Conservation (phyloP, 164 flowering plant genomes). For the Stephania cephalantha region DNA sequence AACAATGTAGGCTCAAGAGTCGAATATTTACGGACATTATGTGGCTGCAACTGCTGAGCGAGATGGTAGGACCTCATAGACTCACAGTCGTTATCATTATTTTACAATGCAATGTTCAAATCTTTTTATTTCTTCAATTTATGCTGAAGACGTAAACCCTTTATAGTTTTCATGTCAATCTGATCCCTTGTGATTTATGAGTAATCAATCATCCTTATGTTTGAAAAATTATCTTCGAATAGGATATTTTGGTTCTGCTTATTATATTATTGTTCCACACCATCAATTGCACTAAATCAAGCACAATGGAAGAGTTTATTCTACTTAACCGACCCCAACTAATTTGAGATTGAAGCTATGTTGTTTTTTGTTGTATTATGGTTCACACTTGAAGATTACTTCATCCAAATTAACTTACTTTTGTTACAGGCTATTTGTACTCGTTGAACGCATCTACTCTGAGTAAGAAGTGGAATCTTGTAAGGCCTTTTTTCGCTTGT, state of each 20-base stretch:
- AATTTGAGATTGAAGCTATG: too few species aligned
- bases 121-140: not conserved
- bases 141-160: not conserved
- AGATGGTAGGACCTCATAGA: slow-evolving; percentile 51
- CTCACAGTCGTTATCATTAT: not conserved
- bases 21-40: slow-evolving; percentile 65
- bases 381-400: not conserved
- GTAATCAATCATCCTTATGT: not conserved
- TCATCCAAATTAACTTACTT: not conserved
- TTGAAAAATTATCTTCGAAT: not conserved
- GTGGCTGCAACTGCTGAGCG: slow-evolving; percentile 80
- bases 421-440: slow-evolving; percentile 75
- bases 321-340: too few species aligned
- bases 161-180: not conserved
- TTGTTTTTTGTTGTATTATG: too few species aligned
- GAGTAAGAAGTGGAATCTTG: slow-evolving; percentile 70
- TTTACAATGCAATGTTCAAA: not conserved
- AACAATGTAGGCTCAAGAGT: slow-evolving; percentile 55
- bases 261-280: not conserved
- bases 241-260: slow-evolving; percentile 1
- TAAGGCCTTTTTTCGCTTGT: slow-evolving; percentile 24
- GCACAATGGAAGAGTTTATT: too few species aligned
- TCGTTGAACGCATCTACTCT: slow-evolving; percentile 83
- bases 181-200: not conserved
- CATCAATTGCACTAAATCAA: too few species aligned